Base-by-base conservation (phyloP, 495 filamentous ascomycete species). In the Penicillium longicatenatum region DNA sequence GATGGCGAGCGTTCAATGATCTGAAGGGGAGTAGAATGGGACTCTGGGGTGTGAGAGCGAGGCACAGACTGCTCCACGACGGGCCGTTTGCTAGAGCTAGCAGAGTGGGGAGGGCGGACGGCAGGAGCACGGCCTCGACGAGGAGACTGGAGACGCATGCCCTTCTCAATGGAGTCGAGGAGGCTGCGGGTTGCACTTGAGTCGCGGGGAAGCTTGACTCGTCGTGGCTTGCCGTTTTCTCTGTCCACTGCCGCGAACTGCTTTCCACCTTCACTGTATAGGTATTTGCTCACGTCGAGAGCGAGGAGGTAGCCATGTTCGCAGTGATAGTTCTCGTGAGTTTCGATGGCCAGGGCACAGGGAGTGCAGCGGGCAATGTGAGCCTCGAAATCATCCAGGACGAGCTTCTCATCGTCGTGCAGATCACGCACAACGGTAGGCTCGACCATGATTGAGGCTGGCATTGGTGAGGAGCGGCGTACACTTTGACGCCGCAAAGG, bases 131-230 rank as follows among this genome's bases (percentile, higher is more conserved):
- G 54, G 45, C 60, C 56, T 22, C 62, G 54, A 57, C 59, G 57
- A 50, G 42, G 57, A 16, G 61, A 43, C 43, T 60, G 42, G 11
- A 82, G 60, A 21, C 69, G 67, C 33, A 82, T 54, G 12, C 82
- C 82, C 8, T 75, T 65, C 37, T 80, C 78, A 41, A 84, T 68
- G 2, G 80, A 79, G 14, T 74, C 66, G 1, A 84, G 71, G 14
- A 84, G 66, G 6, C 60, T 66, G n/a, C 75, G 77, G 29, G 75
- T 73, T 6, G 64, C 69, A 19, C 44, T 53, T 50, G 66, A 75
- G 39, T 74, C 68, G 9, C 69, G 65, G 3, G 80, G 80, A 21
- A 84, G 76, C 64, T 81, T 79, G 52, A 84, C 72, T 6, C 80
- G 70, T 8, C 71, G 76, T 0, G 69, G 62, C 53, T 76, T 69